A percentile compares a stretch with the other conserved stretches of the same genome.
These are phyloP conservation scores for Fonsecaea erecta DNA, from an alignment of 2,329 filamentous ascomycete genomes.

Conservation along the genomic window DNA sequence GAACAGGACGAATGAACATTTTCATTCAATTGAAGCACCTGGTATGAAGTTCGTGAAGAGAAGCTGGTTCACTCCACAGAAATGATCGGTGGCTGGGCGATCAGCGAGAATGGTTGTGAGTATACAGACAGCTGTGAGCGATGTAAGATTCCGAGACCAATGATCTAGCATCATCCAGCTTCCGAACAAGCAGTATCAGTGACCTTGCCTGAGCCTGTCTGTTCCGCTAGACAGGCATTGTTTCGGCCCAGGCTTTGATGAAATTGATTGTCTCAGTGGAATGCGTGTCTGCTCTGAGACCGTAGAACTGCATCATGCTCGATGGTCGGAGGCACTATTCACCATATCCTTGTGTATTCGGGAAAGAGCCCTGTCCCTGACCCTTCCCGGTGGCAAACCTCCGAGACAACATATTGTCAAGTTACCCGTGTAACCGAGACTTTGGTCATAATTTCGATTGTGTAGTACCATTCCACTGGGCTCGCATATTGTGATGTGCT, in stretches of 20 bases:
- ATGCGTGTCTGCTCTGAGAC: neutral
- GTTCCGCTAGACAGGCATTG: neutral
- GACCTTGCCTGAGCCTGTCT: neutral
- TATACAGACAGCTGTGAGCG: neutral
- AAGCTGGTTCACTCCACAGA: neutral
- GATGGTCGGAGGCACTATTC: too few species aligned
- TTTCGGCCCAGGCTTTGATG: neutral
- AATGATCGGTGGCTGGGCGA: neutral
- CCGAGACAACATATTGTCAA: neutral
- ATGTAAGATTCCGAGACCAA: constrained; percentile 1
- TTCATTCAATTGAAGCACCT: neutral
- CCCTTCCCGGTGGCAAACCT: neutral
- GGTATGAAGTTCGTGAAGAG: neutral
- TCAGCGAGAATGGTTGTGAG: neutral
- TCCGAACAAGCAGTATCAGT: neutral
- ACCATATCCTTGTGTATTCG: neutral
- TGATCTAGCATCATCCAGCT: neutral
- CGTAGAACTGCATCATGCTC: neutral
- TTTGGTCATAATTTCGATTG: neutral
- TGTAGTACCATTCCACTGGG: neutral
- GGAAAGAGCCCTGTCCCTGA: neutral
- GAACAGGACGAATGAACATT: neutral
- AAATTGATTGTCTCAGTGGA: neutral
- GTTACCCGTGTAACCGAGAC: neutral
- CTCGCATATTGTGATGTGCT: neutral